phyloP scores from a whole-genome alignment of 148 eudicot genomes.

The Heliosperma pusillum region DNA sequence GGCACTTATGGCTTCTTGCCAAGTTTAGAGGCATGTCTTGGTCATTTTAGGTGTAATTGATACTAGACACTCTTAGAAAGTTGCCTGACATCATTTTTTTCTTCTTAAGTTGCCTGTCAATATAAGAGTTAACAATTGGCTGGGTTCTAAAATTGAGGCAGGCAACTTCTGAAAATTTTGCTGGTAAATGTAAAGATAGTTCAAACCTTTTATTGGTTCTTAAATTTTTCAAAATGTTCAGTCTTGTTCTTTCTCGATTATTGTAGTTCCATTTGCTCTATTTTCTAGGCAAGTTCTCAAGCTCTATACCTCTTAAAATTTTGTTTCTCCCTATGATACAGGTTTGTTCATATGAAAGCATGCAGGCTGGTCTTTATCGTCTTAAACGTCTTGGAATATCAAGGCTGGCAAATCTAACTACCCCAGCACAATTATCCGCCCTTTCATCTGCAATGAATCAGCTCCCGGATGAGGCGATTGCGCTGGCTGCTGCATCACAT shows the following conservation, averaged over 20 bases:
- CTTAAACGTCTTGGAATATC: conserved; percentile 89
- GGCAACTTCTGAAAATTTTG: background rate
- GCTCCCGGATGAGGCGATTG: conserved; percentile 94
- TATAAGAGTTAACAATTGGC: background rate
- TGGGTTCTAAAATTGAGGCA: background rate
- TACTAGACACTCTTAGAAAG: background rate
- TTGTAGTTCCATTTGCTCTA: background rate
- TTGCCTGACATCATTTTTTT: background rate
- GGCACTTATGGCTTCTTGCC: background rate
- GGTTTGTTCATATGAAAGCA: conserved; percentile 96
- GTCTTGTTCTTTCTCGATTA: background rate
- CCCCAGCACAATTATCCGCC: conserved; percentile 38
- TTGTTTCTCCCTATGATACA: conserved; percentile 16
- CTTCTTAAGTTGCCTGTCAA: background rate
- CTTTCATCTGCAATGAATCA: conserved; percentile 93
- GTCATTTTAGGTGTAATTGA: background rate
- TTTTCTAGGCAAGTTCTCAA: background rate
- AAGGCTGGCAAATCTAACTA: conserved; percentile 60
- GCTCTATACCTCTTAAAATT: conserved; percentile 3
- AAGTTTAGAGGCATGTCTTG: conserved; percentile 1
- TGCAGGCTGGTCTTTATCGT: conserved; percentile 86
- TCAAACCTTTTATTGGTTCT: background rate
- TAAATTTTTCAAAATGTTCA: no score
- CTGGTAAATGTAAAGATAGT: background rate
- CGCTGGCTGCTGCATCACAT: conserved; percentile 96